A percentile compares a stretch with the other conserved stretches of the same genome.
Evolutionary conservation across 805 yeast species (phyloP).

Genomic region (Candida gorgasii): DNA sequence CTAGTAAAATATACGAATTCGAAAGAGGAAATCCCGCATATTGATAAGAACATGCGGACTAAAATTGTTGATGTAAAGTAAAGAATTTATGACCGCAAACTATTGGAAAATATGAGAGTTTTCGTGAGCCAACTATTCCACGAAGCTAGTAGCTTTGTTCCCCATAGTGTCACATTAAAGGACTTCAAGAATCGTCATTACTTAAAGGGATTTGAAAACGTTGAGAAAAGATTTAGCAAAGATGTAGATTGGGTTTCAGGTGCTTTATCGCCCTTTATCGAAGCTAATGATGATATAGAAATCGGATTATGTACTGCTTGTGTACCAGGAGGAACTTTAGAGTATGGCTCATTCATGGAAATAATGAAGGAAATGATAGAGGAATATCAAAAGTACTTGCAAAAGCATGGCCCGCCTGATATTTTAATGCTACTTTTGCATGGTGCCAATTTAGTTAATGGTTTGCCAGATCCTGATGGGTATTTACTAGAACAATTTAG

Average conservation of each 20-base stretch:
- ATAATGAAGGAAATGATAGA: slow-evolving; percentile 5
- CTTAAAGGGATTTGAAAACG: slow-evolving; percentile 8
- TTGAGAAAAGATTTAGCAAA: slow-evolving; percentile 2
- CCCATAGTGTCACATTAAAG: neutral
- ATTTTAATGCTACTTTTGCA: slow-evolving; percentile 4
- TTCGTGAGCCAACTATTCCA: slow-evolving; percentile 9
- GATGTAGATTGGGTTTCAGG: slow-evolving; percentile 8
- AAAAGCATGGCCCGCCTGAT: slow-evolving; percentile 1
- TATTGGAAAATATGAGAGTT: slow-evolving; percentile 1
- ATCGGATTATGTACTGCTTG: slow-evolving; percentile 9
- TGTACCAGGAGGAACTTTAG: slow-evolving; percentile 5
- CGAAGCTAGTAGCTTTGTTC: slow-evolving; percentile 10
- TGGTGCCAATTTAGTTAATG: slow-evolving; percentile 4
- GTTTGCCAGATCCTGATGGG: slow-evolving; percentile 6
- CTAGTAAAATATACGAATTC: too few species aligned
- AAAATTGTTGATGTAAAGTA: too few species aligned
- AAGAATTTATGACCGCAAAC: too few species aligned
- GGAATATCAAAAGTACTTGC: neutral
- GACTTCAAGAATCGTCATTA: slow-evolving; percentile 6
- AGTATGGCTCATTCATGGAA: slow-evolving; percentile 1
- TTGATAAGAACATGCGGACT: too few species aligned
- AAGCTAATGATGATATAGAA: slow-evolving; percentile 3
- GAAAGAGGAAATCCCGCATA: too few species aligned
- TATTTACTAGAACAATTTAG: slow-evolving; percentile 1
- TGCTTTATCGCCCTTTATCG: slow-evolving; percentile 2